Evolutionary conservation across 2,329 filamentous ascomycete genomes (phyloP).

Genomic region (Diaporthe australafricana): DNA sequence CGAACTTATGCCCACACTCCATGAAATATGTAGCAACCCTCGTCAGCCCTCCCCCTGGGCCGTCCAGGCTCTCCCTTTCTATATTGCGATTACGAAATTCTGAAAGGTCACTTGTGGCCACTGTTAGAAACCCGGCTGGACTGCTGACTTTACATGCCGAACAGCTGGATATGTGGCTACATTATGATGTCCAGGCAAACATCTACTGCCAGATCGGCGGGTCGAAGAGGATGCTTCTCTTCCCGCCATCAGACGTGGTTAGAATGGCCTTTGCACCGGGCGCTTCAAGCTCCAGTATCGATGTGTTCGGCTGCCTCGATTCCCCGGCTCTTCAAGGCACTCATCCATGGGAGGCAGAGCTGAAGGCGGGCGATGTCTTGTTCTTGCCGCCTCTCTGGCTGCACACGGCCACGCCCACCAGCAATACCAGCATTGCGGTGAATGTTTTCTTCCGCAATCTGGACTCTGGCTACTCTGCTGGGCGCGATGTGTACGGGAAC

Average conservation of each 20-base stretch:
- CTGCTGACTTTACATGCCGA: neutral
- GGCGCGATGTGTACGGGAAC: constrained; percentile 89
- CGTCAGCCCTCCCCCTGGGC: neutral
- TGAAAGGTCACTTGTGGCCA: too few species aligned
- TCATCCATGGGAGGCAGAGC: constrained; percentile 73
- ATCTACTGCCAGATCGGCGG: constrained; percentile 84
- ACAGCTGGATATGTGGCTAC: constrained; percentile 78
- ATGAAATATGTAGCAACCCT: neutral
- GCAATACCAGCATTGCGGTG: constrained; percentile 78
- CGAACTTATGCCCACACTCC: neutral
- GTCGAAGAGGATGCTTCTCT: constrained; percentile 79
- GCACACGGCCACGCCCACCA: constrained; percentile 75
- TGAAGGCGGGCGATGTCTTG: constrained; percentile 80
- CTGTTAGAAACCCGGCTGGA: neutral
- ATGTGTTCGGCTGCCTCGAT: constrained; percentile 70
- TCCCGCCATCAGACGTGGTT: constrained; percentile 80
- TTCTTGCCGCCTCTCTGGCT: constrained; percentile 88
- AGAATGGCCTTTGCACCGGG: constrained; percentile 79
- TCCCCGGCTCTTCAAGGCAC: constrained; percentile 57
- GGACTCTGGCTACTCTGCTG: constrained; percentile 74
- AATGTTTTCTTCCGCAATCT: constrained; percentile 89
- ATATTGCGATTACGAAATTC: neutral
- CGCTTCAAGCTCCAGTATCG: constrained; percentile 81
- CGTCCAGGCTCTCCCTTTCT: too few species aligned
- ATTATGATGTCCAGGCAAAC: constrained; percentile 91